A percentile compares a stretch with the other conserved stretches of the same genome.
Conservation (phyloP, 352 stramenopile genomes). For the Globisporangium cederbergense region DNA sequence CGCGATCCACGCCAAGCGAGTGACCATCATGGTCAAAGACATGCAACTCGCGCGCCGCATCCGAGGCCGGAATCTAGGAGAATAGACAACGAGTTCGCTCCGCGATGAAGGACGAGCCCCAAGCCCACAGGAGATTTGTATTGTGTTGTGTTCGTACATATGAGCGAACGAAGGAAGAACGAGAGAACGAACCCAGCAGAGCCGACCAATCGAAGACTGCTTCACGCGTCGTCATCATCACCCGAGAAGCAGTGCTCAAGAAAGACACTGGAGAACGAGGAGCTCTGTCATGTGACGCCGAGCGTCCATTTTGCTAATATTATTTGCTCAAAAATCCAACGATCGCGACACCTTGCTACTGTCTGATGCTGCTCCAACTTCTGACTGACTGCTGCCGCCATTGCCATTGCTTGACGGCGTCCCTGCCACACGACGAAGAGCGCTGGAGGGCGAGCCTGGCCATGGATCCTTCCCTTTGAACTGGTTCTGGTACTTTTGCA, state of each 20-base stretch:
- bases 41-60: slow-evolving; percentile 92
- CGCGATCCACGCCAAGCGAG: slow-evolving; percentile 93
- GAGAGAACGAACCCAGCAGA: background rate
- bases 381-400: background rate
- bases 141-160: slow-evolving; percentile 16
- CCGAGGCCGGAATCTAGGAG: slow-evolving; percentile 74
- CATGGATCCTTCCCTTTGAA: slow-evolving; percentile 58
- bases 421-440: background rate
- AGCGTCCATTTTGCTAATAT: slow-evolving; percentile 13
- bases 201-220: background rate
- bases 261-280: slow-evolving; percentile 3
- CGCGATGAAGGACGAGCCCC: background rate
- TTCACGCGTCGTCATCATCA: background rate
- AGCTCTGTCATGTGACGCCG: background rate
- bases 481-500: slow-evolving; percentile 65
- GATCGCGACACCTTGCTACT: slow-evolving; percentile 6
- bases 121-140: background rate
- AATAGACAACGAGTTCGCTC: slow-evolving; percentile 20
- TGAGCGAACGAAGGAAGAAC: background rate
- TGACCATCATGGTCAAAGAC: slow-evolving; percentile 94
- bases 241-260: slow-evolving; percentile 1
- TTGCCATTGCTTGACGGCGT: background rate
- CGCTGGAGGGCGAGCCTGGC: slow-evolving; percentile 47
- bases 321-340: slow-evolving; percentile 14
- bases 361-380: background rate